phyloP scores from a whole-genome alignment of 139 green algal species.

The Desmodesmus armatus region DNA sequence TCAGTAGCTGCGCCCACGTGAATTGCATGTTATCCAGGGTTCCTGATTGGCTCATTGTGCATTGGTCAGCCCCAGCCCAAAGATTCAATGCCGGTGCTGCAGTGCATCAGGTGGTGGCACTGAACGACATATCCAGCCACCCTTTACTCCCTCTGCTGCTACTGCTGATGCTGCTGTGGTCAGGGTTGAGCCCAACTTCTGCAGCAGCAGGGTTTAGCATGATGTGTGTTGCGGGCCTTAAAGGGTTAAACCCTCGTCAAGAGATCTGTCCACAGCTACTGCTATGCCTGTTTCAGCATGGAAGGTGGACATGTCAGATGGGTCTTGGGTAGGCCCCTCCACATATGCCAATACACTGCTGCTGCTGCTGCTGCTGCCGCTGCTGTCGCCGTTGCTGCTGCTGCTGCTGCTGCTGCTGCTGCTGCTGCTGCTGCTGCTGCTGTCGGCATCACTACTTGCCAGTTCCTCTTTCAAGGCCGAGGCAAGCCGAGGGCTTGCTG shows the following conservation, averaged over 20 bases:
- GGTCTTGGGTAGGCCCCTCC: constrained; percentile 84
- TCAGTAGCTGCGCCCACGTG: no score
- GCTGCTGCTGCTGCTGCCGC: constrained; percentile 24
- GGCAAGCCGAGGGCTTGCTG: constrained; percentile 76
- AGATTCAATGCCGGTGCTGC: no score
- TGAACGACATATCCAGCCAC: no score
- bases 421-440: constrained; percentile 32
- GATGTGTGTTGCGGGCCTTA: neutral
- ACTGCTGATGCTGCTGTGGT: no score
- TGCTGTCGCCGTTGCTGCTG: no score
- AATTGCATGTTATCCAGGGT: no score
- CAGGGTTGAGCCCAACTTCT: neutral
- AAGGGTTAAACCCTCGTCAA: constrained; percentile 81
- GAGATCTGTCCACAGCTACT: constrained; percentile 86
- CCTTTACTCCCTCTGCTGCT: no score
- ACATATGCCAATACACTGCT: constrained; percentile 76
- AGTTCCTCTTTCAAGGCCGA: constrained; percentile 4
- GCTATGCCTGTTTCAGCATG: constrained; percentile 77
- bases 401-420: no score
- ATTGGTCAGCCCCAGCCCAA: no score
- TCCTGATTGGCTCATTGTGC: no score
- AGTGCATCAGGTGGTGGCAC: no score
- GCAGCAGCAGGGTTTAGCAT: neutral
- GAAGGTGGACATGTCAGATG: constrained; percentile 73
- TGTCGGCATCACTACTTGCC: no score